These are phyloP conservation scores for Rickenella mellea DNA, from an alignment of 768 basidiomycete genomes.

Conservation along the genomic window DNA sequence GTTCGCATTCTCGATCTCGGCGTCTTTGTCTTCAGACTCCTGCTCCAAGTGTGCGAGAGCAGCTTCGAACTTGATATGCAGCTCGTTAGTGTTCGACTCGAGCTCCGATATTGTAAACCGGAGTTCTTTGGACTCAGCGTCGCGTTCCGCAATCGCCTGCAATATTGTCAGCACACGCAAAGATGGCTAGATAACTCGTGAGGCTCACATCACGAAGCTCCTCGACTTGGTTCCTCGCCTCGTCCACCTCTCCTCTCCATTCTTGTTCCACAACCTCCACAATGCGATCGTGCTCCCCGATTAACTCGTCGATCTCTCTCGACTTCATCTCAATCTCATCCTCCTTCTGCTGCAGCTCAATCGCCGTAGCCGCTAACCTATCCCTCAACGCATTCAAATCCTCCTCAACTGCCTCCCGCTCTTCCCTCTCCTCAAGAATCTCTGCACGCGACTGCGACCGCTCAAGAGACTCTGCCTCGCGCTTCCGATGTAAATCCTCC, in stretches of 20 bases:
- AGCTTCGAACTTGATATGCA: conserved; percentile 66
- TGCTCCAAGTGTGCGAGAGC: conserved; percentile 68
- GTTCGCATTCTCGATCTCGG: conserved; percentile 63
- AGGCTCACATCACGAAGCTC: conserved; percentile 62
- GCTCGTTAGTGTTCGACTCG: conserved; percentile 59
- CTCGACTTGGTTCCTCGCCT: conserved; percentile 67
- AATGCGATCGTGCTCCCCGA: conserved; percentile 64
- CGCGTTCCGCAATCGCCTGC: conserved; percentile 70
- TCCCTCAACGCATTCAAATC: conserved; percentile 66
- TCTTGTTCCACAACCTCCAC: conserved; percentile 70
- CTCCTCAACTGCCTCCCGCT: conserved; percentile 72
- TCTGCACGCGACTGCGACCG: conserved; percentile 67
- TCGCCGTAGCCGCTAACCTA: conserved; percentile 68
- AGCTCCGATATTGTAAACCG: conserved; percentile 67
- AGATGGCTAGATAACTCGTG: not conserved
- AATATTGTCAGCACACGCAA: conserved; percentile 6
- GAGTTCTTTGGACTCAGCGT: conserved; percentile 68
- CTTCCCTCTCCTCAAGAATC: conserved; percentile 62
- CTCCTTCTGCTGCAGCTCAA: conserved; percentile 79
- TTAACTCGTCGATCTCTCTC: conserved; percentile 69
- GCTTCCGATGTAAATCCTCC: conserved; percentile 53
- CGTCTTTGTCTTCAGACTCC: conserved; percentile 73
- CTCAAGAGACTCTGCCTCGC: conserved; percentile 56
- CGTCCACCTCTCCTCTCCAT: conserved; percentile 84
- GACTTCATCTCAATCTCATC: conserved; percentile 78